A percentile compares a stretch with the other conserved stretches of the same genome.
These are phyloP conservation scores for Citrus medica DNA, from an alignment of 345 rosid genomes.

Conservation along the genomic window DNA sequence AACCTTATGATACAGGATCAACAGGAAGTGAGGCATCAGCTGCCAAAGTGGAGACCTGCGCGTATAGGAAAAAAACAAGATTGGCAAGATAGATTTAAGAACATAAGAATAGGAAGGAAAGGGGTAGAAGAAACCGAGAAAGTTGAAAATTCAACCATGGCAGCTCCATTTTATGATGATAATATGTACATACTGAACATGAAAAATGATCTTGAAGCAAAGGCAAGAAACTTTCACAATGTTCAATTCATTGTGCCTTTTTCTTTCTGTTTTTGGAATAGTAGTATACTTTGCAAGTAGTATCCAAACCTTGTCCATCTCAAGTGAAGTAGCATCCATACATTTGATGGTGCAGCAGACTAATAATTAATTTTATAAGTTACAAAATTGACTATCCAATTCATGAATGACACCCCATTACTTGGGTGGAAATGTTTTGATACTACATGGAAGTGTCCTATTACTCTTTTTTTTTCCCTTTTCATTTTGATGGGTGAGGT, in stretches of 20 bases:
- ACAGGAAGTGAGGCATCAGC: slow-evolving; percentile 49
- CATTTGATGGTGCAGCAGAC: too few species aligned
- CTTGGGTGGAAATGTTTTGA: not conserved
- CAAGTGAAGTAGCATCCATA: not conserved
- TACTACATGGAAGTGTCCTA: not conserved
- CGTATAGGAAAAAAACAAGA: slow-evolving; percentile 63
- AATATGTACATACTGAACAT: slow-evolving; percentile 54
- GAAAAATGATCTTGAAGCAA: slow-evolving; percentile 73
- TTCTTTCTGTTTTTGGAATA: not conserved
- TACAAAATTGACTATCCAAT: not conserved
- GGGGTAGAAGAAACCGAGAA: slow-evolving; percentile 58
- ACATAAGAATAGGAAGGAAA: slow-evolving; percentile 63
- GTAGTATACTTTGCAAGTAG: not conserved
- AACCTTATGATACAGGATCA: slow-evolving; percentile 36
- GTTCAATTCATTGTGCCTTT: not conserved
- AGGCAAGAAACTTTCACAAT: slow-evolving; percentile 41
- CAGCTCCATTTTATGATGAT: slow-evolving; percentile 65
- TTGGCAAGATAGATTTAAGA: slow-evolving; percentile 80
- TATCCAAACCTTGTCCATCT: not conserved
- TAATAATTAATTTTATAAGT: not conserved
- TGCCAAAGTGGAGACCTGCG: slow-evolving; percentile 55
- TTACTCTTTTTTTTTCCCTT: not conserved
- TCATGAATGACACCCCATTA: not conserved
- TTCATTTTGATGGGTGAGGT: not conserved
- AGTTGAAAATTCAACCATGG: slow-evolving; percentile 59